Base-by-base conservation (phyloP, 192 early-diverging fungal genomes). In the Coemansia sp. region DNA sequence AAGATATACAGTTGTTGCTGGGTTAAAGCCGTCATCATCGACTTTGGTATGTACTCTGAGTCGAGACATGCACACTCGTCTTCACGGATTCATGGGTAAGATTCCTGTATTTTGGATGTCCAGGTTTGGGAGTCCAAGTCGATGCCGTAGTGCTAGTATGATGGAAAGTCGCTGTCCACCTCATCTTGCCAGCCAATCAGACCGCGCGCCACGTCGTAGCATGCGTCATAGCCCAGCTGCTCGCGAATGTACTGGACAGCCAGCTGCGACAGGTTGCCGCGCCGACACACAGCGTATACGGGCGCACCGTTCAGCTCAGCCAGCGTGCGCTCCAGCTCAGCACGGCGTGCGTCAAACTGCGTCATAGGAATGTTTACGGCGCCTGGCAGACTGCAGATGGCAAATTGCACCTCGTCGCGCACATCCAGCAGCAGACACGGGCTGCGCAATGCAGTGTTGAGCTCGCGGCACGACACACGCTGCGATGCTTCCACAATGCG, bases 261-360 rank as follows among this genome's bases (percentile, higher is more conserved):
- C 27, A 91, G 71, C 69, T 96, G 93, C 3, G 91, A 93, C 57
- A 95, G 88, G 65, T 96, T 96, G 10, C 97, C 95, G 29, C 86
- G 81, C 27, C 95, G 87, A 69, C 97, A 98, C 3, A 98, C 61
- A 5, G 92, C 82, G 65, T 89, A 94, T 8, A 98, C 90, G 71
- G 78, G 74, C 51, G 60, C 74, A 11, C 79, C 79, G 19, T 58
- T 51, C 38, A 76, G 47, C 4, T 52, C 43, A 6, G 64, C 24
- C 13, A 86, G 68, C 9, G 86, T 59, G 26, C 83, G 71, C 32
- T 69, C 64, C 39, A 76, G 35, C 61, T 74, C 70, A 52, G 32
- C 57, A 27, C 62, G 53, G 20, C 73, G 64, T 49, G 45, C 11
- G 23, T 61, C 73, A 41, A 81, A 69, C 57, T 74, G 62, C 48